Base-by-base conservation (phyloP, 176 grass and related monocot genomes). In the Carex pumila region DNA sequence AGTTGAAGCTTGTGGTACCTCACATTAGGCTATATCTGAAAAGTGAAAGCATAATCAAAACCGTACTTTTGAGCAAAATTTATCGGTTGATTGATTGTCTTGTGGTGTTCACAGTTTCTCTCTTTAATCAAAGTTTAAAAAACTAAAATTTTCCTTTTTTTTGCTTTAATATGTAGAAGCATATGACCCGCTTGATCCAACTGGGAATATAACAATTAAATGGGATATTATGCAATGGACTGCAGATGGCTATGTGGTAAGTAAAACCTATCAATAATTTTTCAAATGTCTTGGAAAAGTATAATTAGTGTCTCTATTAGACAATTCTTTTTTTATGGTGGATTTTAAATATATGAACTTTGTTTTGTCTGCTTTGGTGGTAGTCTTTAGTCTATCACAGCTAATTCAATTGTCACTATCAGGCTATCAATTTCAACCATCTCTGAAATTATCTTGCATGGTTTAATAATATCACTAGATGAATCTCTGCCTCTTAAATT, bases 171-270 rank as follows among this genome's bases (percentile, higher is more conserved):
- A 6, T 86, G 85, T 84, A 96, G 89, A 88, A 79, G 91, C 91
- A 69, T 96, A 92, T 81, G 93, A 95, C 79, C 64, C 90, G 7
- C 93, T 90, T 71, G 92, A 94, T 88, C 90, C 92, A 84, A 90
- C 12, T 84, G 93, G 93, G 10, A 94, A 92, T 64, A 92, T 94
- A 89, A 94, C 93, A 77, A 89, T 92, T 83, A 94, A 92, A 64
- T 94, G 93, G 93, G 93, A 92, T 71, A 70, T 94, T 83, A 87
- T 86, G 25, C 90, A 92, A 87, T 94, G 93, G 90, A 94, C 90
- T 87, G 17, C 88, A 84, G 93, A 92, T 90, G 93, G 93, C 69
- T 94, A 94, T 89, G 79, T 90, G 71, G 93, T 94, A 94, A 90
- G 93, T 87, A 41, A 65, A 66, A 67, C 54, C 54, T 41, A 64